Conservation (phyloP, 768 basidiomycete genomes). For the Coprinopsis strossmayeri region DNA sequence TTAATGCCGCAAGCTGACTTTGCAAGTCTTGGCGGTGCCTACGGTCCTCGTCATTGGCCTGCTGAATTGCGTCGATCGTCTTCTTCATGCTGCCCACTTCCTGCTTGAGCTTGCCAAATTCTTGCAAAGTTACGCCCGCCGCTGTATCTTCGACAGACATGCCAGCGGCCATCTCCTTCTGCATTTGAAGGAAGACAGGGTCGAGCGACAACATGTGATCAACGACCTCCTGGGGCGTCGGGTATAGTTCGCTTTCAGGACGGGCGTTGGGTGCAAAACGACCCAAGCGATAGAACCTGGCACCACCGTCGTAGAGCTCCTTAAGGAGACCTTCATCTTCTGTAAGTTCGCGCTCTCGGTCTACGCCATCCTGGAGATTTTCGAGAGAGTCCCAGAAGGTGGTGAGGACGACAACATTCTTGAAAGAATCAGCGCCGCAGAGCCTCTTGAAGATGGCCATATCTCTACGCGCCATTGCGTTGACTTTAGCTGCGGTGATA, state of each 20-base stretch:
- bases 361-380: slow-evolving; percentile 20
- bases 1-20: background rate
- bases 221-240: background rate
- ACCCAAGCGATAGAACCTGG: slow-evolving; percentile 26
- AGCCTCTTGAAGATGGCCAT: slow-evolving; percentile 37
- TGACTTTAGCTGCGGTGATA: slow-evolving; percentile 30
- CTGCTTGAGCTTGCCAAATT: background rate
- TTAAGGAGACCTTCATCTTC: slow-evolving; percentile 31
- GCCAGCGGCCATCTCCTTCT: slow-evolving; percentile 14
- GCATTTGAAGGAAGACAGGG: slow-evolving; percentile 9
- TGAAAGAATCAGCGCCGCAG: slow-evolving; percentile 33
- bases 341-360: slow-evolving; percentile 27
- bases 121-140: background rate
- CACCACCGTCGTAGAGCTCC: slow-evolving; percentile 18
- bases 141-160: slow-evolving; percentile 2
- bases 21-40: background rate
- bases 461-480: slow-evolving; percentile 30
- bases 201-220: background rate
- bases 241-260: background rate
- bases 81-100: background rate
- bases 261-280: slow-evolving; percentile 17
- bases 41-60: background rate
- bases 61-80: background rate
- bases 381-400: slow-evolving; percentile 37
- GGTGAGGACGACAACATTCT: slow-evolving; percentile 40